Evolutionary conservation across 306 rosid genomes (phyloP), one percentile per base, ranked within the genome.

Genomic region (Mucuna pruriens): DNA sequence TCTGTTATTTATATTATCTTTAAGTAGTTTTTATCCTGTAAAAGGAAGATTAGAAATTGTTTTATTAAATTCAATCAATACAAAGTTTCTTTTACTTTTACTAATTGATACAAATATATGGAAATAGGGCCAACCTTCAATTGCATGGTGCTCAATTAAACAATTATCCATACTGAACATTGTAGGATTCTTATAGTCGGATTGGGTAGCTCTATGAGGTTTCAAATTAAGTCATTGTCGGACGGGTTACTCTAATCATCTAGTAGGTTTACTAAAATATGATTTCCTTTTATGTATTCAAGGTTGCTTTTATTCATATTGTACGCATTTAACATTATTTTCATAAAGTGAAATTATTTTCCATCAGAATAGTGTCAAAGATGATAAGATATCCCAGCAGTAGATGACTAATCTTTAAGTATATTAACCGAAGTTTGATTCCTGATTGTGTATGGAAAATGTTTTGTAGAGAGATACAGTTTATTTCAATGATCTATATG

Each of bases 91-190:
- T n/a, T n/a, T n/a, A n/a, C n/a, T n/a, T n/a, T n/a, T n/a, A n/a
- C n/a, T n/a, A n/a, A n/a, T n/a, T n/a, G 71, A 58, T 5, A 17
- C 39, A 36, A 67, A 11, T 46, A 16, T 17, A n/a, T 6, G 1
- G 63, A 15, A 69, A 69, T 67, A 54, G 49, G 39, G 52, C 64
- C 1, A 9, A 82, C 45, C 38, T 57, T 68, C 62, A 19, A 82
- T 22, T 15, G 13, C 22, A 13, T 71, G 63, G 15, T 22, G 17
- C 33, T 5, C 22, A 26, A 26, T 65, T 55, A 66, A 66, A 25
- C 33, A 75, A 26, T 51, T 65, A 34, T 39, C 25, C 12, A 29
- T 20, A 71, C 61, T 4, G 36, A 55, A 72, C 12, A 33, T 36
- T 46, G 60, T 2, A 31, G 42, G 38, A 38, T 10, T 68, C 29